Evolutionary conservation across 441 rosid species (phyloP), one percentile per base, ranked within the genome.

Genomic region (Arabidopsis lyrata): DNA sequence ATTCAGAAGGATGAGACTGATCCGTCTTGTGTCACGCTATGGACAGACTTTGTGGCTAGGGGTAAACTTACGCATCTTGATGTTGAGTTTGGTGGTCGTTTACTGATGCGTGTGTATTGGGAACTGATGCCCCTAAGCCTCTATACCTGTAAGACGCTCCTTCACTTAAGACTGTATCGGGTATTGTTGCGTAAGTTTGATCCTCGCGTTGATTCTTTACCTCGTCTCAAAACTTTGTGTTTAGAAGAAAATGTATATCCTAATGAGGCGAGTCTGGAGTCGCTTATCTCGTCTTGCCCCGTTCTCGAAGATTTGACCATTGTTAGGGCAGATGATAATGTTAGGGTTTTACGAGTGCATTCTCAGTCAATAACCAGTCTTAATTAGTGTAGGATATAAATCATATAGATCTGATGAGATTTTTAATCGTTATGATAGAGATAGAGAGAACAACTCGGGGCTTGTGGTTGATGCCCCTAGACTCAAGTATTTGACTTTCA

Each of bases 391-490:
- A 47, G 11, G 24, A 22, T 22, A 22, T 22, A 22, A 22, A 22
- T 22, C 24, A 22, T 22, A 22, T 22, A 22, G 24, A 22, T 22
- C 24, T 22, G 24, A 22, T 22, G 24, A 22, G 24, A 22, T 22
- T 22, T 22, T 22, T 22, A 2, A 22, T 22, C 24, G 24, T 22
- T 22, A 22, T 22, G 24, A 22, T 22, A 22, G 24, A 22, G 24
- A 22, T 22, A 22, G 24, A 22, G 24, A 22, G 24, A 22, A 22
- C 24, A 22, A 22, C 24, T 22, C 48, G n/a, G 22, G 22, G 52
- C 5, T 47, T 47, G 5, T 8, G 52, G 16, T 47, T 47, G 52
- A 16, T 47, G 52, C 52, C 52, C 52, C 71, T 36, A 36, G 50
- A n/a, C 61, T 66, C 27, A 15, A 52, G 60, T 39, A 66, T 53